These are phyloP conservation scores for Cornus kousa DNA, from an alignment of 148 eudicot species.

Conservation along the genomic window DNA sequence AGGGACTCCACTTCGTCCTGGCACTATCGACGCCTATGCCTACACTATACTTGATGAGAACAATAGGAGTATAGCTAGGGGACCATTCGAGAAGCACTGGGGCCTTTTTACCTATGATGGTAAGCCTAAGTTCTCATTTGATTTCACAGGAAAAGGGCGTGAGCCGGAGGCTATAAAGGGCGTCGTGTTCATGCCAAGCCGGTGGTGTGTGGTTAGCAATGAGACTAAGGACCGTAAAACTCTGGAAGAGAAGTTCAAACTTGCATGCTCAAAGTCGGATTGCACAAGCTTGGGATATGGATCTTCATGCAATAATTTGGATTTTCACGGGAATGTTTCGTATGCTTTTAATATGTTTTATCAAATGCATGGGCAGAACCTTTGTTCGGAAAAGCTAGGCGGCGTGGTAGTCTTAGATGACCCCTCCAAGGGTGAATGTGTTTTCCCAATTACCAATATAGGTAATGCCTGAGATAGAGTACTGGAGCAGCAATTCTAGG, in stretches of 20 bases:
- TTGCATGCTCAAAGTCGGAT: conserved; percentile 49
- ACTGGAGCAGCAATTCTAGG: too few relatives aligned
- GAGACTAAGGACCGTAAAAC: conserved; percentile 12
- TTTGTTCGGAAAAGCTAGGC: too few relatives aligned
- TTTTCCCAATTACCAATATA: too few relatives aligned
- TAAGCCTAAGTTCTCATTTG: conserved; percentile 25
- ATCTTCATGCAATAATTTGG: conserved; percentile 34
- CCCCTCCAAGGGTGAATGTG: too few relatives aligned
- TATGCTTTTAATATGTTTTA: conserved; percentile 67
- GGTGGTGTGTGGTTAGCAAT: conserved; percentile 54
- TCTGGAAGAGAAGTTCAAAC: conserved; percentile 20
- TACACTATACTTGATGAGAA: conserved; percentile 27
- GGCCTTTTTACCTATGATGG: conserved; percentile 36
- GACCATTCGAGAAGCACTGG: conserved; percentile 38
- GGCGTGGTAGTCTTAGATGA: too few relatives aligned
- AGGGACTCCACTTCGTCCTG: conserved; percentile 30
- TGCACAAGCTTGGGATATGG: conserved; percentile 48
- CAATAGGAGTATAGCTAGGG: conserved; percentile 24
- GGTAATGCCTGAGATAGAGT: too few relatives aligned
- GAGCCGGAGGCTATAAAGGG: conserved; percentile 40
- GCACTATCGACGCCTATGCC: conserved; percentile 27
- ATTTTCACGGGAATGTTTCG: conserved; percentile 24
- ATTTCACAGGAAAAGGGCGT: conserved; percentile 31
- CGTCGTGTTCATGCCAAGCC: conserved; percentile 35
- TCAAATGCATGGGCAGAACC: conserved; percentile 49